Evolutionary conservation across 306 rosid genomes (phyloP).

Genomic region (Quercus robur): DNA sequence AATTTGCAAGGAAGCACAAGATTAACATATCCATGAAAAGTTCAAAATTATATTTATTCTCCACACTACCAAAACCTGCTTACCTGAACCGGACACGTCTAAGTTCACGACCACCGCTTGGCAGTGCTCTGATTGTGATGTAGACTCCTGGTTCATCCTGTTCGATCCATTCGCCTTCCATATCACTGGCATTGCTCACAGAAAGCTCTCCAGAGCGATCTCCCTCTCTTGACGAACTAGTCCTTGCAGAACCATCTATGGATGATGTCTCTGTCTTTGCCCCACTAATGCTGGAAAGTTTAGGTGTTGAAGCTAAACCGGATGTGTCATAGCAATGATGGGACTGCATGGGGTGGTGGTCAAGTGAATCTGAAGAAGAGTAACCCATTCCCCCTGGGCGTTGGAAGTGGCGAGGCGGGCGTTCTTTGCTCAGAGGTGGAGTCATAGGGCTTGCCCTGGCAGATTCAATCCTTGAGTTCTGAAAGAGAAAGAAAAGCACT

Average conservation of each 20-base stretch:
- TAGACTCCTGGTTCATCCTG: conserved; percentile 97
- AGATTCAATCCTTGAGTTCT: conserved; percentile 80
- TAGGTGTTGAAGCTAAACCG: conserved; percentile 64
- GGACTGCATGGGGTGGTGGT: conserved; percentile 52
- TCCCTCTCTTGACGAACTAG: conserved; percentile 77
- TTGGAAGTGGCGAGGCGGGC: conserved; percentile 46
- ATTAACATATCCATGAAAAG: too few species aligned
- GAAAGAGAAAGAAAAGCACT: conserved; percentile 21
- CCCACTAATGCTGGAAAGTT: conserved; percentile 58
- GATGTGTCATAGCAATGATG: conserved; percentile 55
- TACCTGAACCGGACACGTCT: conserved; percentile 96
- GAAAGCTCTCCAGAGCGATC: conserved; percentile 87
- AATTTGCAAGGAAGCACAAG: too few species aligned
- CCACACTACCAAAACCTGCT: conserved; percentile 1
- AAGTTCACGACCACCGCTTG: conserved; percentile 84
- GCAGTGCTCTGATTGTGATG: conserved; percentile 82
- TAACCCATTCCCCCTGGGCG: conserved; percentile 68
- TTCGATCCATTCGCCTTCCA: conserved; percentile 97
- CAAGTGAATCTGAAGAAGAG: conserved; percentile 84
- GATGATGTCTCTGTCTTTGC: conserved; percentile 72
- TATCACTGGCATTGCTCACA: conserved; percentile 88
- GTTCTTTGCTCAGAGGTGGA: conserved; percentile 77
- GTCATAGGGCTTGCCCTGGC: conserved; percentile 81
- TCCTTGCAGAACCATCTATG: conserved; percentile 73
- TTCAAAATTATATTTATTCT: not conserved